Evolutionary conservation across 805 yeast species (phyloP).

Genomic region (Candida vaughaniae): DNA sequence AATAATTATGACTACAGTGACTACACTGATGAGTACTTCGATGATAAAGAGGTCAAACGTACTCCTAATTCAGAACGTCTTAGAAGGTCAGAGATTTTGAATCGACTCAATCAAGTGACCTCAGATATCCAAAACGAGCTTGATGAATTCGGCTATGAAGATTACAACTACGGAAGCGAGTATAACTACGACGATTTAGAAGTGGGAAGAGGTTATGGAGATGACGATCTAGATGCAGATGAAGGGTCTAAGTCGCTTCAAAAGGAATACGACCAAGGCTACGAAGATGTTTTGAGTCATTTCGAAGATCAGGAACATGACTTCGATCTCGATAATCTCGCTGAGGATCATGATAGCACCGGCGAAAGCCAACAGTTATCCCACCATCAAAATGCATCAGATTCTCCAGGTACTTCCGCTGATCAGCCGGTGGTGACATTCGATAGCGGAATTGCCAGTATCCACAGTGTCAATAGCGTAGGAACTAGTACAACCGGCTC

Average conservation of each 20-base stretch:
- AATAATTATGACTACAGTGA: slow-evolving; percentile 6
- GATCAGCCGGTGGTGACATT: not conserved
- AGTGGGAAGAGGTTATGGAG: slow-evolving; percentile 7
- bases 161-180: slow-evolving; percentile 3
- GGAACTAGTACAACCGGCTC: slow-evolving; percentile 6
- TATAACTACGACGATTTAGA: not conserved
- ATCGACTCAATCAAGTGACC: slow-evolving; percentile 38
- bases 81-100: slow-evolving; percentile 37
- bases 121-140: slow-evolving; percentile 35
- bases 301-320: not conserved
- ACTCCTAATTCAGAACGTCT: slow-evolving; percentile 19
- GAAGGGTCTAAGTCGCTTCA: too few relatives aligned
- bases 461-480: slow-evolving; percentile 9
- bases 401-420: too few relatives aligned
- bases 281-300: not conserved
- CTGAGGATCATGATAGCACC: too few relatives aligned
- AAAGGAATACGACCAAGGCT: too few relatives aligned
- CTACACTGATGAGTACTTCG: slow-evolving; percentile 6
- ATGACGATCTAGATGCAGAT: slow-evolving; percentile 2
- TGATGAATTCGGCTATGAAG: slow-evolving; percentile 18
- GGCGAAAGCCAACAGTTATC: too few relatives aligned
- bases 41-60: slow-evolving; percentile 1
- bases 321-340: too few relatives aligned
- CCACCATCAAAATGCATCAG: too few relatives aligned
- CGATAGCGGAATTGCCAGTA: not conserved